These are phyloP conservation scores for Cordyceps fumosorosea DNA, from an alignment of 2,329 filamentous ascomycete species.

Conservation along the genomic window DNA sequence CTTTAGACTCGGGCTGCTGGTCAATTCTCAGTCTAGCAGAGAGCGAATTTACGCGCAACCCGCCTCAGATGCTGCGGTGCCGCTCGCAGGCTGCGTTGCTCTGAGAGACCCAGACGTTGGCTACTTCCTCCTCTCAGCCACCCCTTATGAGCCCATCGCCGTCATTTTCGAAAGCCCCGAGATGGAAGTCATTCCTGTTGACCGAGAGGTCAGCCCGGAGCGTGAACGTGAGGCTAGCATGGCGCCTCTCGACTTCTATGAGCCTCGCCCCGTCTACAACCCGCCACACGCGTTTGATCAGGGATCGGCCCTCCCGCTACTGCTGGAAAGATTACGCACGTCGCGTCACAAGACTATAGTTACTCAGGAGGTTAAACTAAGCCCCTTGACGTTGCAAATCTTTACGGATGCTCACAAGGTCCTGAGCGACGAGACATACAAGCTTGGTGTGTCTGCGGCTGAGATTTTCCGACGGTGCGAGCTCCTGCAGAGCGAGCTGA, in stretches of 20 bases:
- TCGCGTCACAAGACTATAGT: constrained; percentile 55
- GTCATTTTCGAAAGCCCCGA: constrained; percentile 56
- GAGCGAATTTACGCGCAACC: constrained; percentile 52
- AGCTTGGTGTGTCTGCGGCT: constrained; percentile 61
- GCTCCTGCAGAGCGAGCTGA: constrained; percentile 59
- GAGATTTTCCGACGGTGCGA: constrained; percentile 68
- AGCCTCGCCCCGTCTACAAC: constrained; percentile 61
- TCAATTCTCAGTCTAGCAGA: constrained; percentile 50
- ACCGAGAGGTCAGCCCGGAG: constrained; percentile 34
- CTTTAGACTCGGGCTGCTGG: constrained; percentile 54
- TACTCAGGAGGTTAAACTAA: constrained; percentile 62
- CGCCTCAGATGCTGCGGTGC: constrained; percentile 37
- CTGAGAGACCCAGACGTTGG: constrained; percentile 57
- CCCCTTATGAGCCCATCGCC: constrained; percentile 49
- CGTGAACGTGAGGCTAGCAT: constrained; percentile 37
- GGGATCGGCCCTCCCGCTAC: constrained; percentile 46
- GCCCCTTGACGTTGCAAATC: constrained; percentile 62
- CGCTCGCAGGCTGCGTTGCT: constrained; percentile 46
- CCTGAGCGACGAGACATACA: constrained; percentile 62
- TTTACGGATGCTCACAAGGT: constrained; percentile 68
- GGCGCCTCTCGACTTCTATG: constrained; percentile 45
- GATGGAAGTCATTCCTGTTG: constrained; percentile 38
- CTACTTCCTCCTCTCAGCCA: constrained; percentile 56
- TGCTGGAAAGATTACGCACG: constrained; percentile 51
- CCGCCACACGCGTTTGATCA: constrained; percentile 55